A percentile compares a stretch with the other conserved stretches of the same genome.
These are phyloP conservation scores for Adansonia madagascariensis DNA, from an alignment of 441 rosid genomes.

Conservation along the genomic window DNA sequence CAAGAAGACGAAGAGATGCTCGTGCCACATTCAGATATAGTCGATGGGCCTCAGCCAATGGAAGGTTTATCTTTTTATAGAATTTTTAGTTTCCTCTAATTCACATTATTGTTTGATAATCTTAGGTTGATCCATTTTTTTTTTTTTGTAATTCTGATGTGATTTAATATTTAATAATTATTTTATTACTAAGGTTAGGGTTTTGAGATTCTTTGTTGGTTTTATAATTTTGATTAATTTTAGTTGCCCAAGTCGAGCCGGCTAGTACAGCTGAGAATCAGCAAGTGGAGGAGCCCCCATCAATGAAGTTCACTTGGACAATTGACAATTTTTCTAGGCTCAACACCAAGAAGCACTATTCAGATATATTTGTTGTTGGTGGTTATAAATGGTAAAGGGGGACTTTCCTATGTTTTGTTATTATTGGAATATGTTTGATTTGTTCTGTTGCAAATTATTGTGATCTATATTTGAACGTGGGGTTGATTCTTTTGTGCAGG, in stretches of 20 bases:
- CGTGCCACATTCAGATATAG: conserved; percentile 88
- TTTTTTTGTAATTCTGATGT: neutral
- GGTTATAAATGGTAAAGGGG: too few species aligned
- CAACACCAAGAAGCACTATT: too few species aligned
- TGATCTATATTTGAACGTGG: conserved; percentile 17
- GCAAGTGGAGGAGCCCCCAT: conserved; percentile 77
- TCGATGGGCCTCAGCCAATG: conserved; percentile 92
- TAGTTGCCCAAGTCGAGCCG: conserved; percentile 67
- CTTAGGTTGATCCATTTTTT: conserved; percentile 30
- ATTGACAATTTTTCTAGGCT: conserved; percentile 54
- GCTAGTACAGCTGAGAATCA: conserved; percentile 67
- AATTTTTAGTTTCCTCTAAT: neutral
- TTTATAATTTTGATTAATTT: conserved; percentile 28
- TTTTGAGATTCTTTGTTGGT: conserved; percentile 35
- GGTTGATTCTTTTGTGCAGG: conserved; percentile 51
- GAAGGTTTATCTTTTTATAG: conserved; percentile 54
- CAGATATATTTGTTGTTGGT: too few species aligned
- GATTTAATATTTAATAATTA: conserved; percentile 17
- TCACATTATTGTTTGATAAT: conserved; percentile 18
- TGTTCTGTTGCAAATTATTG: neutral
- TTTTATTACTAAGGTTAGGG: conserved; percentile 34
- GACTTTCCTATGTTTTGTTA: neutral
- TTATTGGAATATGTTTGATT: neutral
- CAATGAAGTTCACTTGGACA: conserved; percentile 78
- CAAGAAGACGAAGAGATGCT: conserved; percentile 98